A percentile compares a stretch with the other conserved stretches of the same genome.
These are phyloP conservation scores for Vaccinium corymbosum DNA, from an alignment of 148 eudicot genomes.

Conservation along the genomic window DNA sequence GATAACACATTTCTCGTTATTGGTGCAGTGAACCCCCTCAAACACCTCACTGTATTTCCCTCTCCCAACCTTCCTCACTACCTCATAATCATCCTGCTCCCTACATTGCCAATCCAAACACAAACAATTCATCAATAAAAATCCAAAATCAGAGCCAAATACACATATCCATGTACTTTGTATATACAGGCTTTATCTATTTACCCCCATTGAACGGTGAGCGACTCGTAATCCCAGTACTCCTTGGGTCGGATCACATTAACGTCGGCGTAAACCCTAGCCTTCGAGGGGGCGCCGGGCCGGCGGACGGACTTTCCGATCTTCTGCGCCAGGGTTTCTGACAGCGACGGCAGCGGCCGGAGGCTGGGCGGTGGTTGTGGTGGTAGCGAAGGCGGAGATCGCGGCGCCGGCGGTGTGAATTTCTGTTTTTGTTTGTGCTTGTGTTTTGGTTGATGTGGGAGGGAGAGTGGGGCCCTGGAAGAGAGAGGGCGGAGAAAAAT, in stretches of 20 bases:
- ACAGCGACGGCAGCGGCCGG: conserved; percentile 19
- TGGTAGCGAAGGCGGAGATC: neutral
- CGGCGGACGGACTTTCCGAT: conserved; percentile 82
- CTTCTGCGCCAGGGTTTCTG: conserved; percentile 81
- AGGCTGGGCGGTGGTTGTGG: conserved; percentile 20
- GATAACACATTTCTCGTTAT: conserved; percentile 81
- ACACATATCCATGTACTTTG: neutral
- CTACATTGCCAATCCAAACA: conserved; percentile 33
- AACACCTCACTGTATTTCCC: conserved; percentile 97
- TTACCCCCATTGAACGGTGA: conserved; percentile 95
- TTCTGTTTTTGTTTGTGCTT: conserved; percentile 6
- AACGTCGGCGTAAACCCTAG: conserved; percentile 83
- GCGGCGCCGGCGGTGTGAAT: conserved; percentile 17
- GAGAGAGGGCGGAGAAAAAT: conserved; percentile 27
- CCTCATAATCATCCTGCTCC: conserved; percentile 96
- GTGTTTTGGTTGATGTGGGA: neutral
- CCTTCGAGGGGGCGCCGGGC: conserved; percentile 81
- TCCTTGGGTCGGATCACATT: conserved; percentile 83
- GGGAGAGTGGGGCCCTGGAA: conserved; percentile 24
- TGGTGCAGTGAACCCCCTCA: conserved; percentile 70
- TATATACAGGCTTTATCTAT: neutral
- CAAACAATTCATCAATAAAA: neutral
- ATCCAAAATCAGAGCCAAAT: neutral
- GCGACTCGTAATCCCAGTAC: conserved; percentile 89
- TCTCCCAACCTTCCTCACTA: conserved; percentile 92